Evolutionary conservation across 805 yeast species (phyloP), one percentile per base, ranked within the genome.

Genomic region (Candida schatavii): DNA sequence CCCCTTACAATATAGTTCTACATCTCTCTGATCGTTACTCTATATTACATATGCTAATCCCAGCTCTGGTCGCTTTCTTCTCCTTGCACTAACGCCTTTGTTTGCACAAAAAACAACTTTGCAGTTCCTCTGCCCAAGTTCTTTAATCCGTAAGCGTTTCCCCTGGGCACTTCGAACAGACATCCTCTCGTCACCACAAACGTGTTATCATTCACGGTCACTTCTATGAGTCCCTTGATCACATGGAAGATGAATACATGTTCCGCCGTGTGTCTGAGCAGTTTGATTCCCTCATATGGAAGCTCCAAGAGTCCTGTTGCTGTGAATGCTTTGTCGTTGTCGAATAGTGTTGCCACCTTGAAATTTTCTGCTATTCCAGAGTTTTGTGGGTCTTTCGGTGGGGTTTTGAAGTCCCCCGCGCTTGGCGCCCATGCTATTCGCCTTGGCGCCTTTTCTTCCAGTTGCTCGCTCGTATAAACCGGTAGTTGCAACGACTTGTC

Each of bases 91-190:
- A 35, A 22, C 20, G 22, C 29, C 19, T 72, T 75, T 3, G 82
- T 74, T 56, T 88, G 96, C 1, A 85, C 89, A 55, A 87, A 88
- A 58, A 85, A 88, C 55, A 89, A 52, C 42, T 77, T 73, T 0
- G 84, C 88, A 26, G 71, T 72, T 14, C 64, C 68, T 25, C 70
- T 64, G 0, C 89, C 85, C 31, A 70, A 72, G 55, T 87, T 87
- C 36, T 72, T 73, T 48, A 89, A 74, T 14, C 84, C 78, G 60
- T 87, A 88, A 33, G 74, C 72, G 55, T 85, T 86, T 4, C 83
- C 84, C 65, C 84, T 77, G 1, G 97, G 97, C 4, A 90, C 74
- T 52, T 85, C 86, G 52, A 89, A 83, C 3, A 91, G 77, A 40
- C 95, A 84, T 1, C 96, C 96, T 42, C 73, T 67, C 0, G 77